phyloP scores from a whole-genome alignment of 768 basidiomycete species.

The Lactarius quietus region DNA sequence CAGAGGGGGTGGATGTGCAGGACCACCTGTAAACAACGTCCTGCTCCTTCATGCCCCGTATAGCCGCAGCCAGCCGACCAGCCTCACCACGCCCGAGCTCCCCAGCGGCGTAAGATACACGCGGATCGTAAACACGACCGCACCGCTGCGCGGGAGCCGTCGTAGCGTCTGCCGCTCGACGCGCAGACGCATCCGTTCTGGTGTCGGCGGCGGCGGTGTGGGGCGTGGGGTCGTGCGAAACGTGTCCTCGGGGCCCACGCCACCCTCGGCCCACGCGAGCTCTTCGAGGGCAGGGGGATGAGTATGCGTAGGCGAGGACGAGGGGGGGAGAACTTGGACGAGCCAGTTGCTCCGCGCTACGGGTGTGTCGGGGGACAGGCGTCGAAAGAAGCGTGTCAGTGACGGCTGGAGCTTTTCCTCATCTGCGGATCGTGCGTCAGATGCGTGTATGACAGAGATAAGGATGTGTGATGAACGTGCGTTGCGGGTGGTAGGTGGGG shows the following conservation, averaged over 20 bases:
- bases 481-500: not conserved
- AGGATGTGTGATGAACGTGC: not conserved
- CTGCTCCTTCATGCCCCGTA: slow-evolving; percentile 57
- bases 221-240: slow-evolving; percentile 27
- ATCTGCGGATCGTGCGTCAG: slow-evolving; percentile 36
- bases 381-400: slow-evolving; percentile 67
- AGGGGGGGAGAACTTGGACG: slow-evolving; percentile 40
- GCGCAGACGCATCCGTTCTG: slow-evolving; percentile 50
- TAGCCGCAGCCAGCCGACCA: slow-evolving; percentile 54
- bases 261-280: slow-evolving; percentile 58
- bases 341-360: slow-evolving; percentile 69
- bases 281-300: slow-evolving; percentile 58
- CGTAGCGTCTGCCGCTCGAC: slow-evolving; percentile 60
- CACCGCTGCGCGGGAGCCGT: slow-evolving; percentile 55
- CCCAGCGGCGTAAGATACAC: slow-evolving; percentile 54
- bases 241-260: slow-evolving; percentile 51
- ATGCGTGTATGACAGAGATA: not conserved
- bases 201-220: slow-evolving; percentile 17
- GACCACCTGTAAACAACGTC: slow-evolving; percentile 45
- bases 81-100: slow-evolving; percentile 50
- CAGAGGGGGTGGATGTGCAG: not conserved
- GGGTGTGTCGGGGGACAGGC: slow-evolving; percentile 62
- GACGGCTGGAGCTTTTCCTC: slow-evolving; percentile 58
- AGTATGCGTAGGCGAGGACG: slow-evolving; percentile 24
- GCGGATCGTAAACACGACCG: slow-evolving; percentile 62